Evolutionary conservation across 129 eudicot genomes (phyloP).

Genomic region (Flaveria robusta): DNA sequence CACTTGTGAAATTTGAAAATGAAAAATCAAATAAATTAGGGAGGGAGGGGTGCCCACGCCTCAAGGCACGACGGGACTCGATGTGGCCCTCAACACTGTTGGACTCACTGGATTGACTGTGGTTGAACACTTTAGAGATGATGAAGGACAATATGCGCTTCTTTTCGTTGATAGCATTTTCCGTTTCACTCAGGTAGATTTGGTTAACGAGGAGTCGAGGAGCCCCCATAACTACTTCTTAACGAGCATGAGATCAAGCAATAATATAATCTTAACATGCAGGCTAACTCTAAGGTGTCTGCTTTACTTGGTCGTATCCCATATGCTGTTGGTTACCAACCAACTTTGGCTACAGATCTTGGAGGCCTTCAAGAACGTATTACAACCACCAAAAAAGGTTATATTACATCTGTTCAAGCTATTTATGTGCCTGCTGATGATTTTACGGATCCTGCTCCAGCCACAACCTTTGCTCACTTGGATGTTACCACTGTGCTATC

Average conservation of each 20-base stretch:
- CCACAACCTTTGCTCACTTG: constrained; percentile 97
- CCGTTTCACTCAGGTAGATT: constrained; percentile 81
- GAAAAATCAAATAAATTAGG: too few relatives aligned
- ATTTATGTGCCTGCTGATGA: constrained; percentile 96
- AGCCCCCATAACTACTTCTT: background rate
- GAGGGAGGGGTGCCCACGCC: too few relatives aligned
- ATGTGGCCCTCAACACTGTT: too few relatives aligned
- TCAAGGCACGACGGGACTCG: too few relatives aligned
- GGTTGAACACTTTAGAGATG: constrained; percentile 95
- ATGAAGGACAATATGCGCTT: constrained; percentile 94
- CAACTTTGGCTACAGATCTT: constrained; percentile 95
- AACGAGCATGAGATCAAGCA: background rate
- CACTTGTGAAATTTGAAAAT: too few relatives aligned
- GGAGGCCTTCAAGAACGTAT: constrained; percentile 98
- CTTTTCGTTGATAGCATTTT: constrained; percentile 91
- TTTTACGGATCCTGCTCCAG: constrained; percentile 98
- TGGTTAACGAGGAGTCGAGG: background rate
- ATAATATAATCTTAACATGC: background rate
- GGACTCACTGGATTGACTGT: constrained; percentile 95
- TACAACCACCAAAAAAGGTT: constrained; percentile 89
- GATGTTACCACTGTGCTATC: constrained; percentile 96
- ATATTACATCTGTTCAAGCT: constrained; percentile 90
- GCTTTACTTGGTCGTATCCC: constrained; percentile 97
- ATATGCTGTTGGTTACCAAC: constrained; percentile 95
- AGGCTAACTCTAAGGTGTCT: constrained; percentile 99